Evolutionary conservation across 352 stramenopile species (phyloP).

Genomic region (Globisporangium carolinianum): DNA sequence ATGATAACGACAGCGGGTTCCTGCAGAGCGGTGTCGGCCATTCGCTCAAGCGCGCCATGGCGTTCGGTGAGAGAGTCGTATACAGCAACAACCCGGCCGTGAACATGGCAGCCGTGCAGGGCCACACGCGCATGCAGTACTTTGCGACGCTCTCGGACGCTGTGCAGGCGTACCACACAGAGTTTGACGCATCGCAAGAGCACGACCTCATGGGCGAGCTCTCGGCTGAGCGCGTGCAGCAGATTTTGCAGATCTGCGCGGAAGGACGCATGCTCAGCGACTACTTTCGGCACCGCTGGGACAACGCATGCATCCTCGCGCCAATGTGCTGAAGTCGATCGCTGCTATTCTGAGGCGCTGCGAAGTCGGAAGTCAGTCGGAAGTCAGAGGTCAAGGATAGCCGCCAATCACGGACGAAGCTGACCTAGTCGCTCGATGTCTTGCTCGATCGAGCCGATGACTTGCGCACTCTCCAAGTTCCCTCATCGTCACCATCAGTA

Average conservation of each 20-base stretch:
- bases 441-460: too few species aligned
- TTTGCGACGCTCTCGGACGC: conserved; percentile 39
- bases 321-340: conserved; percentile 7
- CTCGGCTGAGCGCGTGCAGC: neutral
- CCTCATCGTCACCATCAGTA: too few species aligned
- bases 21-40: conserved; percentile 49
- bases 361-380: too few species aligned
- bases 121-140: conserved; percentile 49
- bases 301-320: conserved; percentile 12
- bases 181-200: conserved; percentile 29
- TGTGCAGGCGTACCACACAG: conserved; percentile 40
- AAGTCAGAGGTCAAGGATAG: too few species aligned
- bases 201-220: conserved; percentile 33
- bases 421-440: too few species aligned
- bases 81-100: conserved; percentile 52
- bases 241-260: conserved; percentile 12
- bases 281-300: conserved; percentile 14
- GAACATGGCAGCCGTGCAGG: conserved; percentile 46
- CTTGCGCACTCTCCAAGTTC: too few species aligned
- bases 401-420: too few species aligned
- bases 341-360: too few species aligned
- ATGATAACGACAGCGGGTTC: conserved; percentile 23
- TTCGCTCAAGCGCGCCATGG: conserved; percentile 42
- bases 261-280: conserved; percentile 12
- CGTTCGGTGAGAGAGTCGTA: conserved; percentile 22